Evolutionary conservation across 495 filamentous ascomycete species (phyloP).

Genomic region (Letharia columbiana): DNA sequence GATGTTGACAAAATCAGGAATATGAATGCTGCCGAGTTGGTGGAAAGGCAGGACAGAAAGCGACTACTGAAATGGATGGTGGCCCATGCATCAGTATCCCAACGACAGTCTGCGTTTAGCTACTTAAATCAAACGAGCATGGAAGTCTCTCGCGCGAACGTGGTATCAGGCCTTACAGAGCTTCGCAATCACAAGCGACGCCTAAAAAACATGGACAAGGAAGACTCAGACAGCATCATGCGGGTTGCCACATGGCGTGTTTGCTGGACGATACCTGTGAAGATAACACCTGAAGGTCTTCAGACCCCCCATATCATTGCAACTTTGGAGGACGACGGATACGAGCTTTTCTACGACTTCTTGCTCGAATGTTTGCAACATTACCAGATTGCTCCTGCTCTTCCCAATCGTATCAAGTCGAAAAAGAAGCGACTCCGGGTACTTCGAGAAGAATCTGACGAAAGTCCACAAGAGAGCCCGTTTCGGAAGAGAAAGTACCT

Average conservation of each 20-base stretch:
- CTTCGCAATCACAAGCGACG: neutral
- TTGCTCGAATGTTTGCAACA: constrained; percentile 24
- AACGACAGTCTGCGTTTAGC: constrained; percentile 9
- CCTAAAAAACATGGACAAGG: constrained; percentile 17
- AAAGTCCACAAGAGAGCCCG: constrained; percentile 17
- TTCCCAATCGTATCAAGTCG: neutral
- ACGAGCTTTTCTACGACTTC: constrained; percentile 25
- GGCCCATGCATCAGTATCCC: neutral
- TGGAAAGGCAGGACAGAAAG: constrained; percentile 30
- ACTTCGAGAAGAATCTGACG: constrained; percentile 20
- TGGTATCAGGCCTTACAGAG: constrained; percentile 7
- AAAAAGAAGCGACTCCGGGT: constrained; percentile 11
- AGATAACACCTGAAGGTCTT: constrained; percentile 25
- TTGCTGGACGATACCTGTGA: constrained; percentile 34
- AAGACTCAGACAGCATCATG: constrained; percentile 26
- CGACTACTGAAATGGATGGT: constrained; percentile 29
- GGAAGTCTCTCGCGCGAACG: constrained; percentile 5
- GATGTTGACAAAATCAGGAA: constrained; percentile 27
- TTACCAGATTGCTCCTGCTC: constrained; percentile 9
- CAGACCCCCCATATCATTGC: constrained; percentile 15
- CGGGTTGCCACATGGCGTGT: constrained; percentile 33
- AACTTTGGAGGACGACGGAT: constrained; percentile 24
- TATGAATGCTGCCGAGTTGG: constrained; percentile 24
- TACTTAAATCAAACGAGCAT: constrained; percentile 1
- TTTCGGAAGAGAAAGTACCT: constrained; percentile 42